These are phyloP conservation scores for Bolboschoenoplectus hybrid DNA, from an alignment of 202 grass and related monocot species.

Conservation along the genomic window DNA sequence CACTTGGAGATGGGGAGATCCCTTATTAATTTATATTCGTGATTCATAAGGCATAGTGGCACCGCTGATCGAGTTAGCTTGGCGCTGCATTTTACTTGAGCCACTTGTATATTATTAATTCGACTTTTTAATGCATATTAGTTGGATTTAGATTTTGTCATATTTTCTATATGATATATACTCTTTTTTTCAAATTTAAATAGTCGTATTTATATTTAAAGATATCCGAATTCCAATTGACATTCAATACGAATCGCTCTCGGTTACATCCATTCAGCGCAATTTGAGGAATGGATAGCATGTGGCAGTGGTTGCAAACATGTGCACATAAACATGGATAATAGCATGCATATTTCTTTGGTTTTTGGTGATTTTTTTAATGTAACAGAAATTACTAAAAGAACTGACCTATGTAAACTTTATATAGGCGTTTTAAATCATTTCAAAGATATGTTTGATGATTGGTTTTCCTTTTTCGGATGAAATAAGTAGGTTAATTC, in stretches of 20 bases:
- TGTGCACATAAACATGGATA: too few relatives aligned
- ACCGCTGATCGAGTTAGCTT: background rate
- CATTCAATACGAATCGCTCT: background rate
- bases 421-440: background rate
- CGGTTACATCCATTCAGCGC: background rate
- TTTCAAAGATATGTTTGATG: background rate
- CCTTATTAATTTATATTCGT: conserved; percentile 14
- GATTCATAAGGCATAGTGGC: background rate
- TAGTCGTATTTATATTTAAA: background rate
- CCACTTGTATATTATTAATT: background rate
- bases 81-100: background rate
- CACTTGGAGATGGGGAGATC: background rate
- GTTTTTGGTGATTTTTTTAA: background rate
- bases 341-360: background rate
- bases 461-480: too few relatives aligned
- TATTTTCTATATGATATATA: too few relatives aligned
- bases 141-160: background rate
- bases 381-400: background rate
- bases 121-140: background rate
- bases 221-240: background rate
- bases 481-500: too few relatives aligned
- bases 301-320: background rate
- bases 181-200: too few relatives aligned
- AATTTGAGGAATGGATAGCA: conserved; percentile 3
- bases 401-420: background rate